phyloP scores from a whole-genome alignment of 2,329 filamentous ascomycete genomes.

The Geosmithia putterillii region DNA sequence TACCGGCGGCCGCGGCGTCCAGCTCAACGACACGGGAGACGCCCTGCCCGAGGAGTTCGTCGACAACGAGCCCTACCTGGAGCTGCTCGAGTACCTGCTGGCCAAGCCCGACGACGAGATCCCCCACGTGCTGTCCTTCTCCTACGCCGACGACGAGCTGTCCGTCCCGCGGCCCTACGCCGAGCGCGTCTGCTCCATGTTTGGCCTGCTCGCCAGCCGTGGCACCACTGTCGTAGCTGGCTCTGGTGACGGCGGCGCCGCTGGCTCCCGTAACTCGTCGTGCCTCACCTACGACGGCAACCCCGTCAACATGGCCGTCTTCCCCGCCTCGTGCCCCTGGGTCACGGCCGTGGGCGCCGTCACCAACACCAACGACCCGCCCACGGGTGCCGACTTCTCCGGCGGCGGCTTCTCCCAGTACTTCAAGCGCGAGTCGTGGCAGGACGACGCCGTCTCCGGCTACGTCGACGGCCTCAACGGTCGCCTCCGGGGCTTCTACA shows the following conservation, averaged over 20 bases:
- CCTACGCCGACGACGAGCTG: conserved; percentile 47
- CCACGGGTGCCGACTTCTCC: conserved; percentile 30
- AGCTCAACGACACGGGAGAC: conserved; percentile 25
- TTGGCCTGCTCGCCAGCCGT: conserved; percentile 39
- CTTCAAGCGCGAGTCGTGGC: conserved; percentile 33
- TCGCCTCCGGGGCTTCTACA: conserved; percentile 31
- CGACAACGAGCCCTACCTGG: conserved; percentile 45
- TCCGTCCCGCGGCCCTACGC: conserved; percentile 40
- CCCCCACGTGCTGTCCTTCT: conserved; percentile 44
- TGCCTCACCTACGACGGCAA: conserved; percentile 49
- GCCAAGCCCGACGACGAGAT: conserved; percentile 26
- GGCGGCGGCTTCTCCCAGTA: conserved; percentile 40
- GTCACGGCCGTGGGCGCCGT: conserved; percentile 56
- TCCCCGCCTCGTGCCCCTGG: conserved; percentile 56
- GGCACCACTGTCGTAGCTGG: conserved; percentile 38
- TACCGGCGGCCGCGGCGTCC: conserved; percentile 28
- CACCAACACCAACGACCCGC: conserved; percentile 17
- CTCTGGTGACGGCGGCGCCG: conserved; percentile 37
- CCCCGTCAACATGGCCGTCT: conserved; percentile 45
- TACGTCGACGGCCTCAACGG: conserved; percentile 28
- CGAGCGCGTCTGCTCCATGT: conserved; percentile 35
- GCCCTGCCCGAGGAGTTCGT: conserved; percentile 13
- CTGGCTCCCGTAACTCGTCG: conserved; percentile 29
- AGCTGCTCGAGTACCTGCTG: conserved; percentile 38
- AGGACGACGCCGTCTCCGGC: conserved; percentile 22